Base-by-base conservation (phyloP, 805 yeast genomes). In the Zygotorulaspora danielsina region DNA sequence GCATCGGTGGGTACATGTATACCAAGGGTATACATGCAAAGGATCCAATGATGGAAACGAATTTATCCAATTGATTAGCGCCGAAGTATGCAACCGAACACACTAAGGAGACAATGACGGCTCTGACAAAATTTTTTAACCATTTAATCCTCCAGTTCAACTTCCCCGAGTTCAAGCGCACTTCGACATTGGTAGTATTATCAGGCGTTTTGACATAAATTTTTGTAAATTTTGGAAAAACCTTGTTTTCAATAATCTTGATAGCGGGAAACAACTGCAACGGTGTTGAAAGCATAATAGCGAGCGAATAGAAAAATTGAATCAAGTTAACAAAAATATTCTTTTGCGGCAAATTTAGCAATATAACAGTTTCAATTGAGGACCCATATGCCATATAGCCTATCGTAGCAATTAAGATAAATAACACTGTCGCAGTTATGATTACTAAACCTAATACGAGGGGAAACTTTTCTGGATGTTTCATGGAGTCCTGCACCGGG, bases 11-110 rank as follows among this genome's bases (percentile, higher is more conserved):
- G 53, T 84, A 83, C 78, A 84, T 79, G 64, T 84, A 84, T 4
- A 84, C 93, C 65, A 84, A 71, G 2, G 94, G 94, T 39, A 84
- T 81, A 54, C 94, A 84, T 1, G 90, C 89, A 64, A 84, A 81
- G 37, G 88, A 81, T 3, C 94, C 94, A 37, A 84, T 83, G 54
- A 84, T 78, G 2, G 89, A 79, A 8, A 84, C 90, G 63, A 84
- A 81, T 46, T 67, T 71, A 56, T 84, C 93, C 45, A 84, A 64
- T 51, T 82, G 76, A 41, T 73, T 68, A 1, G 88, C 82, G 0
- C 90, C 90, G 45, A 70, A 69, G 45, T 76, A 74, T 0, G 93
- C 87, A 42, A 80, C 67, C 10, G 67, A 46, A 1, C 81, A 71
- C 2, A 84, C 79, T 2, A 69, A 43, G 0, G 71, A 34, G 0